Percentiles rank a stretch among this genome's conserved stretches.
These are phyloP conservation scores for Hymenochaete sp. DNA, from an alignment of 1,284 basidiomycete species.

Conservation along the genomic window DNA sequence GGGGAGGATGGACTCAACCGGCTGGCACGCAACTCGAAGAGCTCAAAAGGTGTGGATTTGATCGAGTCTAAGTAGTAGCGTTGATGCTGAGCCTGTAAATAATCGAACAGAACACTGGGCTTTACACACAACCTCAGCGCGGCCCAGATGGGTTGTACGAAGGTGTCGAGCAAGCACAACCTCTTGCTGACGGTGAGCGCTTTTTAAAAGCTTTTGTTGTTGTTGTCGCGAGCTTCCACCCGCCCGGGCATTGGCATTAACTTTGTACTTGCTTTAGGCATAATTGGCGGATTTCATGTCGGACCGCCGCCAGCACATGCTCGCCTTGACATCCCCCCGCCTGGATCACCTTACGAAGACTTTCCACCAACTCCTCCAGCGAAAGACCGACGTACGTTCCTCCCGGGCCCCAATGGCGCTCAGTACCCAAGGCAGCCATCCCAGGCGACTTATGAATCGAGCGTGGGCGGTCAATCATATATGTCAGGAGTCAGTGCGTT, in stretches of 20 bases:
- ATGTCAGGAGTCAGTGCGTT: constrained; percentile 39
- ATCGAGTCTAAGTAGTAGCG: neutral
- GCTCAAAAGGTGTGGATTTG: constrained; percentile 8
- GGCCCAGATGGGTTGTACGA: constrained; percentile 43
- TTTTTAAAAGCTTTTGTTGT: neutral
- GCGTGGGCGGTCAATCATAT: constrained; percentile 8
- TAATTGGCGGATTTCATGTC: constrained; percentile 43
- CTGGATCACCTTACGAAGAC: constrained; percentile 30
- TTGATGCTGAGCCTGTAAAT: neutral
- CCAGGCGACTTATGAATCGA: constrained; percentile 20
- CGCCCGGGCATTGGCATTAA: too few relatives aligned
- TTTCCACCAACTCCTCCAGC: constrained; percentile 19
- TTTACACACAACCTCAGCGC: constrained; percentile 29
- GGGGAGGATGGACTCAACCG: constrained; percentile 16
- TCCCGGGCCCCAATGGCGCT: constrained; percentile 1
- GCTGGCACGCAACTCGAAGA: constrained; percentile 14
- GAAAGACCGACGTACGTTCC: constrained; percentile 16
- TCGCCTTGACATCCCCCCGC: constrained; percentile 8
- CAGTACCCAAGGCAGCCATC: constrained; percentile 31
- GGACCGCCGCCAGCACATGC: constrained; percentile 7
- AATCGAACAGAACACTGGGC: constrained; percentile 8
- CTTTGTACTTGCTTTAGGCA: constrained; percentile 39
- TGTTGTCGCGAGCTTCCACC: neutral
- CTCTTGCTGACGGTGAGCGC: constrained; percentile 35
- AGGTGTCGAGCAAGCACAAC: constrained; percentile 47